Evolutionary conservation across 1,284 basidiomycete genomes (phyloP), one percentile per base, ranked within the genome.

Genomic region (Leccinum variabile): DNA sequence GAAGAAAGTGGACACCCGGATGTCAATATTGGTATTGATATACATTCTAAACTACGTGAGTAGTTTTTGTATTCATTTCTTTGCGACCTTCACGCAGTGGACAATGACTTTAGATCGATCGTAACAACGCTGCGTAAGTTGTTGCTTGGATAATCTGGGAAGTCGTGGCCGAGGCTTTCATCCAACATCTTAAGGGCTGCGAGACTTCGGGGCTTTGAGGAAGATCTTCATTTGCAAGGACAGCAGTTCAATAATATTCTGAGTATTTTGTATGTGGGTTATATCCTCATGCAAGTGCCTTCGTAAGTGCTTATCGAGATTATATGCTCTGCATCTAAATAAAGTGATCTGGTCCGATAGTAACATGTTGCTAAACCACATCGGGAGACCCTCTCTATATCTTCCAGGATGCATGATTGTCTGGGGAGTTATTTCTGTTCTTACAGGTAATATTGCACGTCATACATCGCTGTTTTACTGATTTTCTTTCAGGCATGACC

Each of bases 311-410:
- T 10, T 28, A 16, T 16, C 25, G n/a, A 25, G 35, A 10, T 39
- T 13, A 5, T 61, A n/a, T 59, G 6, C 33, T 37, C 32, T 56
- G 14, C 55, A 22, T 46, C 14, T 25, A 28, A 37, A 22, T 11
- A 37, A 39, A 55, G 2, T 37, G 13, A 35, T 30, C 35, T 41
- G 30, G 28, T 18, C 44, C 22, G 44, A 39, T 28, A 91, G 88
- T 7, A 91, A 92, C 70, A 89, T 91, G 82, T 84, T 90, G 65
- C 71, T 93, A 59, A 88, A 90, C 69, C 80, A 82, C 65, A 83
- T 89, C 56, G 90, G 89, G 54, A 85, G 81, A 67, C 92, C 92
- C 0, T 92, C 90, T 0, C 70, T 90, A 58, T 94, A 92, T 75
- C 80, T 94, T 9, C 88, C 91, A 0, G 67, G 70, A 55, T 91